A percentile compares a stretch with the other conserved stretches of the same genome.
These are phyloP conservation scores for Odontarrhena argentea DNA, from an alignment of 345 rosid genomes.

Conservation along the genomic window DNA sequence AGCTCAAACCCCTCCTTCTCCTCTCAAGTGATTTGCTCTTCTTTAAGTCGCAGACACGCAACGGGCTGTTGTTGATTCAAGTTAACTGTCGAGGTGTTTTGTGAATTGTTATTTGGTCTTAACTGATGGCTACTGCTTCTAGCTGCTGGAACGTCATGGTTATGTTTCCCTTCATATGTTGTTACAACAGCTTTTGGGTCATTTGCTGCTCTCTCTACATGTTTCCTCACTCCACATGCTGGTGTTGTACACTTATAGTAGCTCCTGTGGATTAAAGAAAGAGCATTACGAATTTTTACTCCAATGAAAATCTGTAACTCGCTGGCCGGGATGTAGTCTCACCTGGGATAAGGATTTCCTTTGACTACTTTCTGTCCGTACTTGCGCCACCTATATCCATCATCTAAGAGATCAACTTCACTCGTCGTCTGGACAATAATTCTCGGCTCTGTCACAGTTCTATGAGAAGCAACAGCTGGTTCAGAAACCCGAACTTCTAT, in stretches of 20 bases:
- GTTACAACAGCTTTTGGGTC: constrained; percentile 93
- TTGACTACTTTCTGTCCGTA: constrained; percentile 96
- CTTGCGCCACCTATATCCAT: constrained; percentile 93
- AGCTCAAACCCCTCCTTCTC: constrained; percentile 3
- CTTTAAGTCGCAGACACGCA: constrained; percentile 62
- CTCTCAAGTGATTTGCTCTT: constrained; percentile 55
- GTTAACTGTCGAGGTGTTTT: constrained; percentile 31
- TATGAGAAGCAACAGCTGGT: constrained; percentile 53
- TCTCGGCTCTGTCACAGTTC: constrained; percentile 74
- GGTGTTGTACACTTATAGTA: constrained; percentile 87
- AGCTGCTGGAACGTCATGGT: constrained; percentile 76
- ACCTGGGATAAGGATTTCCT: constrained; percentile 94
- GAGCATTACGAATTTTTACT: neutral
- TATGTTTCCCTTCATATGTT: constrained; percentile 91
- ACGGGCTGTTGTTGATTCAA: constrained; percentile 53
- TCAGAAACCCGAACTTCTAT: constrained; percentile 54
- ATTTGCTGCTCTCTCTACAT: constrained; percentile 85
- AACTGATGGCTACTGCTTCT: constrained; percentile 57
- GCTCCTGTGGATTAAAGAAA: constrained; percentile 56
- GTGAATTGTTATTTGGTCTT: constrained; percentile 45
- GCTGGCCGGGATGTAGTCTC: neutral
- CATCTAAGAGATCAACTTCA: constrained; percentile 94
- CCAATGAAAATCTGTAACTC: neutral
- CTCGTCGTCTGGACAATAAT: constrained; percentile 89
- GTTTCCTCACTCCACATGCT: constrained; percentile 85